Evolutionary conservation across 2,329 filamentous ascomycete species (phyloP), one percentile per base, ranked within the genome.

Genomic region (Fusarium sp.): DNA sequence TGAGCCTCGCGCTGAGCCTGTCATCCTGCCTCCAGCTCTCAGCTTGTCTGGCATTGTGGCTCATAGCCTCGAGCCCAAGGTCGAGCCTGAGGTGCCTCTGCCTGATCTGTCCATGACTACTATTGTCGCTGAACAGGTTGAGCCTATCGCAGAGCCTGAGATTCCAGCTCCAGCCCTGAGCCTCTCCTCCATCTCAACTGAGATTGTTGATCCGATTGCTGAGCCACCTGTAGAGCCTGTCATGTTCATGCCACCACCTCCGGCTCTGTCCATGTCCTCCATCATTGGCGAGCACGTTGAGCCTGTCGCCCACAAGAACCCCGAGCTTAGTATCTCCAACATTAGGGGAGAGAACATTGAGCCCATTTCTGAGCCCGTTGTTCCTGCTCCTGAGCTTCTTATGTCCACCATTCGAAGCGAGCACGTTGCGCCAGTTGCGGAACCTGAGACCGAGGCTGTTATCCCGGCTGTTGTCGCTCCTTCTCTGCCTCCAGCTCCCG

Each of bases 51-150:
- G 25, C 11, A 74, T 77, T 25, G 33, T 77, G 21, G 73, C 79
- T 21, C 73, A 82, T 68, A 76, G 72, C 47, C 76, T 79, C 37
- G 78, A 73, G 62, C 80, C 79, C 25, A 75, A 77, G 33, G 74
- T 74, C 8, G 75, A 77, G 25, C 69, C 71, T n/a, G 72, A 72
- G 32, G 43, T 64, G 30, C 78, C 81, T 16, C 67, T 64, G 21
- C 67, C 78, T 42, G 37, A 64, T 11, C 66, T 84, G 58, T 77
- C 79, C 19, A 63, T 84, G 38, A 81, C 83, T 10, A 65, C 60
- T 21, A 80, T 85, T 46, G 52, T 72, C 6, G 66, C 75, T 15
- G 80, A 84, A 64, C 75, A 81, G 30, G 54, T 71, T 42, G 68
- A 71, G 43, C 68, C 67, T 13, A 43, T 66, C 10, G 32, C 60